These are phyloP conservation scores for Cystobasidium onofrii DNA, from an alignment of 768 basidiomycete genomes.

Conservation along the genomic window DNA sequence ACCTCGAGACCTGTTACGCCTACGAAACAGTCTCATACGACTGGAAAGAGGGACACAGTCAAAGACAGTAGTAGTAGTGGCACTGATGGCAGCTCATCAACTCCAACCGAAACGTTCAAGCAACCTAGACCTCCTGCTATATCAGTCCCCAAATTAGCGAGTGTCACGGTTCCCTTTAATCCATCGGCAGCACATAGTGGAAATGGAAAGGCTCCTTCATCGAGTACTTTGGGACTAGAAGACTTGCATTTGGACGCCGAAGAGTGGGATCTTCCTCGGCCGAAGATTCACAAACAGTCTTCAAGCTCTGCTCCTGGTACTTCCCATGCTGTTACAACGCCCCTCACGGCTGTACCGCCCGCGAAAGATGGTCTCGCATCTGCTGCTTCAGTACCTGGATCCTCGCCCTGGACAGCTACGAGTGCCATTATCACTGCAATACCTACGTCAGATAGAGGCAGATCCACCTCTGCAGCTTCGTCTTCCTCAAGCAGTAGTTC, in stretches of 20 bases:
- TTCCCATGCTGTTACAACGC: neutral
- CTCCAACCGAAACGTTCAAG: neutral
- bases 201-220: neutral
- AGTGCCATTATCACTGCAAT: neutral
- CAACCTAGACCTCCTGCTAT: neutral
- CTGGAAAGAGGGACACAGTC: neutral
- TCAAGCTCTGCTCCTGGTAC: neutral
- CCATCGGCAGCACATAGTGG: neutral
- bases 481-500: neutral
- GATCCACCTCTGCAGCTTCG: constrained; percentile 9
- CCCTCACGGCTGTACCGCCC: neutral
- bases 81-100: neutral
- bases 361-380: neutral
- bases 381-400: neutral
- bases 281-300: neutral
- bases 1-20: neutral
- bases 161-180: neutral
- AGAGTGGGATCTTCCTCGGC: neutral
- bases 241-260: neutral
- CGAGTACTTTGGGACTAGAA: neutral
- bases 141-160: neutral
- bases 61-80: neutral
- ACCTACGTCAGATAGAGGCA: neutral
- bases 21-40: neutral
- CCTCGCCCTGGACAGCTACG: neutral